These are phyloP conservation scores for Citrus hindsii DNA, from an alignment of 345 rosid genomes.

Conservation along the genomic window DNA sequence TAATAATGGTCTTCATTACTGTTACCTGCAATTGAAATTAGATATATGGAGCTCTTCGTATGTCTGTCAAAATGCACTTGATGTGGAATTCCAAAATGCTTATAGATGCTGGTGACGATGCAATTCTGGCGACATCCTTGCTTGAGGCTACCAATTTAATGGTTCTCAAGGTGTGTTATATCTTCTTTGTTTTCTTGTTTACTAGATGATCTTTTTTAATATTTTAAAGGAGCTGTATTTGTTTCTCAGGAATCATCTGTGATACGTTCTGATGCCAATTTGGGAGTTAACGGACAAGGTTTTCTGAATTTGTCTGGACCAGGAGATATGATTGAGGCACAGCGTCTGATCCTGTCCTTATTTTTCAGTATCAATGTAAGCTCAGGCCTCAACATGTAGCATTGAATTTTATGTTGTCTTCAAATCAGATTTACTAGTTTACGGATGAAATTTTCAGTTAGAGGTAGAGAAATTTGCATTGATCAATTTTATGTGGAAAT, in stretches of 20 bases:
- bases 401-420: not conserved
- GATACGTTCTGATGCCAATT: slow-evolving; percentile 68
- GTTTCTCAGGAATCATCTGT: slow-evolving; percentile 54
- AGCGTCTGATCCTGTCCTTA: slow-evolving; percentile 55
- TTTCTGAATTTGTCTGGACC: slow-evolving; percentile 64
- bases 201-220: not conserved
- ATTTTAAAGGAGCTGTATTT: too few species aligned
- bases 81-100: slow-evolving; percentile 77
- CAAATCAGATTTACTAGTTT: not conserved
- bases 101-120: slow-evolving; percentile 59
- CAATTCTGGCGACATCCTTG: slow-evolving; percentile 49
- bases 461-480: not conserved
- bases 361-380: slow-evolving; percentile 63
- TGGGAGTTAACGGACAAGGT: slow-evolving; percentile 76
- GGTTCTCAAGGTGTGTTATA: slow-evolving; percentile 53
- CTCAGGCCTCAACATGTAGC: slow-evolving; percentile 8
- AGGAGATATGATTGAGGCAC: slow-evolving; percentile 63
- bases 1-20: not conserved
- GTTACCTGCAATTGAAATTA: slow-evolving; percentile 20
- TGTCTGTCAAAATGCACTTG: slow-evolving; percentile 65
- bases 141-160: slow-evolving; percentile 71
- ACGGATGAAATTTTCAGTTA: not conserved
- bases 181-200: not conserved
- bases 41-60: slow-evolving; percentile 71
- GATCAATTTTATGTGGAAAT: not conserved